Evolutionary conservation across 2,329 filamentous ascomycete genomes (phyloP).

Genomic region (Fusarium miscanthi): DNA sequence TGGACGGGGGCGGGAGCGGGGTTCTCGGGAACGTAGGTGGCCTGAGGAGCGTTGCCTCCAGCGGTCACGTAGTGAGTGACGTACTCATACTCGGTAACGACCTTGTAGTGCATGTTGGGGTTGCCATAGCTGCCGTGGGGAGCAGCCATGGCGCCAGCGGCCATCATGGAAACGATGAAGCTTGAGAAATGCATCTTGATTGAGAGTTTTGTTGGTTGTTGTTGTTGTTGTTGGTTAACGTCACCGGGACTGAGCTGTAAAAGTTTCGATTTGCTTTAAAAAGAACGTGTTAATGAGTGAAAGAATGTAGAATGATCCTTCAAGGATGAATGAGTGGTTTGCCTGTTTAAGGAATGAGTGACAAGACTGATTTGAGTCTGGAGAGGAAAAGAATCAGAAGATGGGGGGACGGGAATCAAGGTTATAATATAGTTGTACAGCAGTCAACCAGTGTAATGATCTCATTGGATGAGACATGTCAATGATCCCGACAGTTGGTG

Average conservation of each 20-base stretch:
- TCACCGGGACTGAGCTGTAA: conserved; percentile 32
- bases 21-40: conserved; percentile 3
- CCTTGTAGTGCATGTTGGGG: background rate
- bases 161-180: conserved; percentile 25
- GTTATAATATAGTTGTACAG: conserved; percentile 36
- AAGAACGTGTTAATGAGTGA: conserved; percentile 18
- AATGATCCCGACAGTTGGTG: conserved; percentile 11
- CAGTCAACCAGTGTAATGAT: background rate
- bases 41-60: background rate
- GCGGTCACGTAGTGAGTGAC: conserved; percentile 31
- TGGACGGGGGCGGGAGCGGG: background rate
- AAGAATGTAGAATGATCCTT: conserved; percentile 33
- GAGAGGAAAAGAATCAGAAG: conserved; percentile 6
- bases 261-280: conserved; percentile 1
- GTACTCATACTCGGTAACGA: conserved; percentile 28
- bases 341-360: conserved; percentile 26
- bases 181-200: conserved; percentile 40
- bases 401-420: conserved; percentile 21
- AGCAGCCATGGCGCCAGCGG: conserved; percentile 35
- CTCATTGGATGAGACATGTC: conserved; percentile 9
- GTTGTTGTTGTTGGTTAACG: conserved; percentile 11
- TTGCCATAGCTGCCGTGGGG: background rate
- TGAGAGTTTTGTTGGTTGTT: conserved; percentile 8
- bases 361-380: conserved; percentile 34
- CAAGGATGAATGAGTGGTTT: conserved; percentile 33